Evolutionary conservation across 73 alveolate species (phyloP).

Genomic region (Durusdinium trenchii): DNA sequence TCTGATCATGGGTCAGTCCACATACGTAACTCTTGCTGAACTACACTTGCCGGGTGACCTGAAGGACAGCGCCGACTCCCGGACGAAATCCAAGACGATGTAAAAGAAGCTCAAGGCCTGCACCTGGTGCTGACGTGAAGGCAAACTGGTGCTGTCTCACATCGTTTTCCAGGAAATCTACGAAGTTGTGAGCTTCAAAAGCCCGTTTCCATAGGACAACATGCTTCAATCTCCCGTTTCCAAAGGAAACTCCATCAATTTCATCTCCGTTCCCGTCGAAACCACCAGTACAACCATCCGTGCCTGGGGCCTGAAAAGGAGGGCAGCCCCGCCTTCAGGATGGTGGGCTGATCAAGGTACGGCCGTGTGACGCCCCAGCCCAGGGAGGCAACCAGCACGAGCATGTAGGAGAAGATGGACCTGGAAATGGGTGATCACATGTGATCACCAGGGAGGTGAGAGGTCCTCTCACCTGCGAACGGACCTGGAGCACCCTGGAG

Average conservation of each 20-base stretch:
- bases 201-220: neutral
- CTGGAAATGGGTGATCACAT: neutral
- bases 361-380: conserved; percentile 96
- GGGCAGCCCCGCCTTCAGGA: conserved; percentile 40
- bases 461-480: no score
- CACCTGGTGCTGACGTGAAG: neutral
- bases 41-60: conserved; percentile 8
- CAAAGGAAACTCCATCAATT: no score
- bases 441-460: no score
- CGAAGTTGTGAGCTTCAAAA: neutral
- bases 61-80: conserved; percentile 87
- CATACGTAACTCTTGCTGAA: neutral
- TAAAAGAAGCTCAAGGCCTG: conserved; percentile 63
- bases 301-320: neutral
- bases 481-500: no score
- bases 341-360: conserved; percentile 80
- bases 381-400: conserved; percentile 89
- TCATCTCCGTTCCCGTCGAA: no score
- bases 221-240: neutral
- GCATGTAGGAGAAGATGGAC: conserved; percentile 91
- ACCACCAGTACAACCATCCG: no score
- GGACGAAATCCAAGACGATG: conserved; percentile 84
- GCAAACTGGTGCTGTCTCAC: no score
- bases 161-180: no score
- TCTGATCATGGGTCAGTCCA: no score